Conservation (phyloP, 805 yeast species). For the Metschnikowia cerradonensis region DNA sequence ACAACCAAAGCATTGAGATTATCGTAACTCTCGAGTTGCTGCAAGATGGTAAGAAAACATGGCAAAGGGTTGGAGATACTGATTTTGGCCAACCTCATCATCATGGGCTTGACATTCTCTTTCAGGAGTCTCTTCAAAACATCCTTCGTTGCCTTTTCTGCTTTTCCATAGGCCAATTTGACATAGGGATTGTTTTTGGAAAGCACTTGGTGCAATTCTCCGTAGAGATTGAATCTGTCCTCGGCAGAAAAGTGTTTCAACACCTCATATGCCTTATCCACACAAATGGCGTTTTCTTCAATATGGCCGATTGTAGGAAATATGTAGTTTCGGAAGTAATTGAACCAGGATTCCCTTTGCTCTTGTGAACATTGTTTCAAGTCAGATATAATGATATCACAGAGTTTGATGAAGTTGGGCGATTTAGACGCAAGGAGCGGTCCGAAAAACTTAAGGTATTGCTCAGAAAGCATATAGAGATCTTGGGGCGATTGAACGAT, state of each 20-base stretch:
- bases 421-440: conserved; percentile 49
- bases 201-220: conserved; percentile 62
- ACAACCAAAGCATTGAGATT: conserved; percentile 75
- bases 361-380: conserved; percentile 19
- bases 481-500: conserved; percentile 36
- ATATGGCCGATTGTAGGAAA: conserved; percentile 58
- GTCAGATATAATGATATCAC: conserved; percentile 52
- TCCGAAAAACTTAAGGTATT: conserved; percentile 52
- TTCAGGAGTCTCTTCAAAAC: conserved; percentile 76
- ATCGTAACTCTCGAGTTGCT: conserved; percentile 88
- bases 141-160: conserved; percentile 77
- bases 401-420: conserved; percentile 49
- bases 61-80: conserved; percentile 77
- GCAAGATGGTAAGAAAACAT: conserved; percentile 63
- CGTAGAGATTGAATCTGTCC: conserved; percentile 71
- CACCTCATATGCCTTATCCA: conserved; percentile 56
- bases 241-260: conserved; percentile 54
- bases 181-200: conserved; percentile 54
- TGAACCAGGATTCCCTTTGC: conserved; percentile 43
- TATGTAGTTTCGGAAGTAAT: conserved; percentile 59
- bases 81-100: conserved; percentile 67
- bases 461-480: conserved; percentile 45
- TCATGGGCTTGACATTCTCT: conserved; percentile 69
- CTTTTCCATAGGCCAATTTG: conserved; percentile 55
- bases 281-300: conserved; percentile 53